Evolutionary conservation across 164 flowering plant genomes (phyloP).

Genomic region (Magnolia changhungtana): DNA sequence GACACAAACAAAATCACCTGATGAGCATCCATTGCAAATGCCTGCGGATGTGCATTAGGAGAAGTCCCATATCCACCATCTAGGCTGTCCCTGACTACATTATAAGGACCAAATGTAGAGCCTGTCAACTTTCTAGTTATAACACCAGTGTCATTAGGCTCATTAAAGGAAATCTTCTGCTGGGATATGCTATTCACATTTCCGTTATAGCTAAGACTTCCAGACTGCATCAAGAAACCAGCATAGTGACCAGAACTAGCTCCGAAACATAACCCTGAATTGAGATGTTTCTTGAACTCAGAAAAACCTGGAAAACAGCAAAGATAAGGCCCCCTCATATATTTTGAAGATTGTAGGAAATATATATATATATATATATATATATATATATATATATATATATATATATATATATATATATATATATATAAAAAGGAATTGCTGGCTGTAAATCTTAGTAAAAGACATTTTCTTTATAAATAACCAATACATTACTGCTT

Average conservation of each 20-base stretch:
- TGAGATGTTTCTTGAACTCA: neutral
- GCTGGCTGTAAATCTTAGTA: neutral
- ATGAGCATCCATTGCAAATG: slow-evolving; percentile 13
- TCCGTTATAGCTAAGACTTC: slow-evolving; percentile 15
- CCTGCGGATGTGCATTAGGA: slow-evolving; percentile 15
- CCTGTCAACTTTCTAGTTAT: slow-evolving; percentile 23
- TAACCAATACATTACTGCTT: neutral
- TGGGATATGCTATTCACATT: slow-evolving; percentile 8
- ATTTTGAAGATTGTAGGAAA: neutral
- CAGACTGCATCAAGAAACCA: slow-evolving; percentile 23
- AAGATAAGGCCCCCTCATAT: neutral
- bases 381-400: too few relatives aligned
- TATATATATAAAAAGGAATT: neutral
- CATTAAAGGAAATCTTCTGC: slow-evolving; percentile 21
- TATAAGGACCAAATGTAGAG: slow-evolving; percentile 20
- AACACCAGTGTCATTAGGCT: slow-evolving; percentile 23
- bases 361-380: too few relatives aligned
- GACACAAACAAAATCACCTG: slow-evolving; percentile 24
- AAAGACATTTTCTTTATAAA: neutral
- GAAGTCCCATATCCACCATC: slow-evolving; percentile 14
- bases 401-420: too few relatives aligned
- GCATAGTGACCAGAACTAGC: slow-evolving; percentile 15
- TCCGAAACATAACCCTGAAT: slow-evolving; percentile 21
- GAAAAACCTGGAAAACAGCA: neutral
- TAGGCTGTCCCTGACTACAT: slow-evolving; percentile 7